Evolutionary conservation across 2,329 filamentous ascomycete genomes (phyloP).

Genomic region (Nemania sp.): DNA sequence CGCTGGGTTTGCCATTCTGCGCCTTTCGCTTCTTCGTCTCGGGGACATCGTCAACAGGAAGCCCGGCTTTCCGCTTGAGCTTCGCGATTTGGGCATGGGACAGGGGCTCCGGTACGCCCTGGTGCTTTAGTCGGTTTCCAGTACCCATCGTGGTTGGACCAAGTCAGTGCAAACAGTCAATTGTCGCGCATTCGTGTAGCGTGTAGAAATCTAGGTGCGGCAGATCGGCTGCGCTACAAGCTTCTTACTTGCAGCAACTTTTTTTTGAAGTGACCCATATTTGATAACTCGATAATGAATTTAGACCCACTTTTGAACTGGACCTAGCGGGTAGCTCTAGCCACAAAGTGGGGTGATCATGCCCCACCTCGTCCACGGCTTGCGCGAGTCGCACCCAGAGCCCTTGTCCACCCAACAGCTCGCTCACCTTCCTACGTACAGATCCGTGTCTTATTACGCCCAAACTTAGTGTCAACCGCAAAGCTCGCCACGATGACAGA

Average conservation of each 20-base stretch:
- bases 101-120: conserved; percentile 81
- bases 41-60: conserved; percentile 62
- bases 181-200: not conserved
- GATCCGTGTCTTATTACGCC: not conserved
- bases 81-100: conserved; percentile 79
- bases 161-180: not conserved
- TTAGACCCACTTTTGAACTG: not conserved
- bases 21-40: conserved; percentile 65
- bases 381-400: too few relatives aligned
- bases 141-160: conserved; percentile 71
- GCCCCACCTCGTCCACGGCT: too few relatives aligned
- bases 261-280: conserved; percentile 28
- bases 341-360: conserved; percentile 33
- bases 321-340: not conserved
- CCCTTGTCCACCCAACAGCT: not conserved
- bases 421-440: not conserved
- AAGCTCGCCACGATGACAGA: conserved; percentile 67
- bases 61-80: conserved; percentile 80
- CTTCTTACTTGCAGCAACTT: conserved; percentile 28
- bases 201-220: conserved; percentile 4
- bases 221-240: not conserved
- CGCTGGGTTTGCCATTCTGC: conserved; percentile 36
- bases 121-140: conserved; percentile 84
- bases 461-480: not conserved
- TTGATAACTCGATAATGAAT: conserved; percentile 37